Evolutionary conservation across 495 filamentous ascomycete genomes (phyloP).

Genomic region (Podospora australis): DNA sequence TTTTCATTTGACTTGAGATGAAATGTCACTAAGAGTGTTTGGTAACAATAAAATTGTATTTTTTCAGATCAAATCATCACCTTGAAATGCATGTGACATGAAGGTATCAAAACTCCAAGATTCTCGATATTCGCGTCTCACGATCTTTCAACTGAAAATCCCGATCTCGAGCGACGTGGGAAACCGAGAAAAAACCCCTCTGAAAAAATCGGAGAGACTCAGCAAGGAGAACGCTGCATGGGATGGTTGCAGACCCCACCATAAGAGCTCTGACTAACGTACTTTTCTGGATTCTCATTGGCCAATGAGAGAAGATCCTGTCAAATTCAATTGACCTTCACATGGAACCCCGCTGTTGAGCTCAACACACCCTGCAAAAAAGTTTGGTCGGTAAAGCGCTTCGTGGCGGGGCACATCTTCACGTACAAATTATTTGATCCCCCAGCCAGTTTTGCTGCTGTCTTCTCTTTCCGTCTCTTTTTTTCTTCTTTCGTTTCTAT

Average conservation of each 20-base stretch:
- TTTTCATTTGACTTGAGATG: background rate
- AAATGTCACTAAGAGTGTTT: background rate
- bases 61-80: constrained; percentile 8
- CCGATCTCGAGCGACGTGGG: constrained; percentile 11
- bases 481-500: background rate
- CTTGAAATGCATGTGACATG: background rate
- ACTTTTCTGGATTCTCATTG: constrained; percentile 13
- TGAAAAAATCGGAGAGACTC: background rate
- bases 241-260: constrained; percentile 4
- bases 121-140: background rate
- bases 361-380: constrained; percentile 10
- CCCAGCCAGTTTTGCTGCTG: background rate
- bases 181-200: constrained; percentile 1
- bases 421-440: constrained; percentile 14
- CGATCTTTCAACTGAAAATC: constrained; percentile 13
- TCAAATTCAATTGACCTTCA: constrained; percentile 7
- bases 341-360: constrained; percentile 21
- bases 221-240: constrained; percentile 4
- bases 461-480: constrained; percentile 3
- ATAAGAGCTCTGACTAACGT: constrained; percentile 2
- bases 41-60: constrained; percentile 7
- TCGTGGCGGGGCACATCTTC: constrained; percentile 16
- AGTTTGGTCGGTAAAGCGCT: constrained; percentile 13
- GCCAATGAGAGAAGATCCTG: constrained; percentile 12
- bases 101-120: background rate